Conservation (phyloP, 2,329 filamentous ascomycete species). For the Cordyceps cicadae region DNA sequence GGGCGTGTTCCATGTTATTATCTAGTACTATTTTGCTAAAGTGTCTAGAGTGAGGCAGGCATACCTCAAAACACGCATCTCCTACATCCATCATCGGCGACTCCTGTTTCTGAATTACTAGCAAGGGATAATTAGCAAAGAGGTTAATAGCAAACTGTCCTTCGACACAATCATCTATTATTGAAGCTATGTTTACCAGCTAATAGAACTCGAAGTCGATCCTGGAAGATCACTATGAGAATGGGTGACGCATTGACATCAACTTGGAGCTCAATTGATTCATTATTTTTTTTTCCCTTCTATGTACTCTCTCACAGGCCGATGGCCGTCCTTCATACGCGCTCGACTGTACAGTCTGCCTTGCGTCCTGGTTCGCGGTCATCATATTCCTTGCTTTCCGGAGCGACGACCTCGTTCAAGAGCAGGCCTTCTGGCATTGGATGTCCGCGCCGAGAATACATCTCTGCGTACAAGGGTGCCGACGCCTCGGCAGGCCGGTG, state of each 20-base stretch:
- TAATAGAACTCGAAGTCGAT: no score
- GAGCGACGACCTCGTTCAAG: not conserved
- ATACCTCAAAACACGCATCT: not conserved
- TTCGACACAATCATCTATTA: no score
- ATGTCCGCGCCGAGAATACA: not conserved
- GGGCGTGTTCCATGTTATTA: slow-evolving; percentile 2
- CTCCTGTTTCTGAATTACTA: not conserved
- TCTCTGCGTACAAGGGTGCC: slow-evolving; percentile 32
- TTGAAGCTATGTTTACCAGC: no score
- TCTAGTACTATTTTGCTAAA: not conserved
- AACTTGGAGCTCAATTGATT: not conserved
- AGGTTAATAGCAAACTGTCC: not conserved
- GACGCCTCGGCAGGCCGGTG: not conserved
- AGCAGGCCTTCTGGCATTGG: not conserved
- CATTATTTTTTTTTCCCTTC: not conserved
- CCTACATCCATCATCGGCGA: not conserved
- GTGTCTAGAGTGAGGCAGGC: not conserved
- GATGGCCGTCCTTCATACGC: no score
- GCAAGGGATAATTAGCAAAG: not conserved
- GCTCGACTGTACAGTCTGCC: no score
- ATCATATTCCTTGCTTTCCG: not conserved
- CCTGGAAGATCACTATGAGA: no score
- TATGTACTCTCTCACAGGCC: not conserved
- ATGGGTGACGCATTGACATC: no score
- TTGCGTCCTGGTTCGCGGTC: no score